Conservation (phyloP, 2,329 filamentous ascomycete genomes). For the Apiospora sp. region DNA sequence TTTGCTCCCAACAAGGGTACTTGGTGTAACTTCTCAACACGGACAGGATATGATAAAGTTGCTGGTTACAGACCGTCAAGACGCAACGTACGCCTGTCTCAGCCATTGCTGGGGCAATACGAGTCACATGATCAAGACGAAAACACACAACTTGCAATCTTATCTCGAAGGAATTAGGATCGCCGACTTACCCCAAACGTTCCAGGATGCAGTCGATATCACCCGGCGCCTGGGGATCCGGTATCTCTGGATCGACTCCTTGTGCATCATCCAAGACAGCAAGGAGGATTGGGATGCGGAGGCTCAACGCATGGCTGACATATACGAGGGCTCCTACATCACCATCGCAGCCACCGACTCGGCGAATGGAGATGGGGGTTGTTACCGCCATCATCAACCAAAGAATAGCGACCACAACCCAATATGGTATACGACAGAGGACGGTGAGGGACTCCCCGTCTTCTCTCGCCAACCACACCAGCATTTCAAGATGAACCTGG, state of each 20-base stretch:
- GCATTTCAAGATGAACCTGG: background rate
- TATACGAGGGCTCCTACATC: conserved; percentile 36
- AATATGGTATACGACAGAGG: background rate
- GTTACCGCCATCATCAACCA: background rate
- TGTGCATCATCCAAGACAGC: conserved; percentile 43
- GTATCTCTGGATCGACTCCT: conserved; percentile 43
- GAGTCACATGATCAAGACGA: background rate
- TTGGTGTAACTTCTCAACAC: background rate
- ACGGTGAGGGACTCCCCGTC: background rate
- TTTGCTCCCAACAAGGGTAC: background rate
- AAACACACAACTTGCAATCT: background rate
- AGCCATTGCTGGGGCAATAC: background rate
- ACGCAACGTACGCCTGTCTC: background rate
- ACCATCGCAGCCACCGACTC: conserved; percentile 34
- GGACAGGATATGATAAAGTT: background rate
- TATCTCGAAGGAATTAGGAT: background rate
- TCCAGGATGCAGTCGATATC: conserved; percentile 27
- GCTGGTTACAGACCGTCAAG: background rate
- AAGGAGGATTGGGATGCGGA: conserved; percentile 37
- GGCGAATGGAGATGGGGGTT: background rate
- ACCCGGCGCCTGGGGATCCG: conserved; percentile 34
- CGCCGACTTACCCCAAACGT: background rate
- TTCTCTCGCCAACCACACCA: background rate
- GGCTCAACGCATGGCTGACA: conserved; percentile 35
- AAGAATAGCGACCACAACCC: too few species aligned